Base-by-base conservation (phyloP, 345 rosid genomes). In the Citrus inodora region DNA sequence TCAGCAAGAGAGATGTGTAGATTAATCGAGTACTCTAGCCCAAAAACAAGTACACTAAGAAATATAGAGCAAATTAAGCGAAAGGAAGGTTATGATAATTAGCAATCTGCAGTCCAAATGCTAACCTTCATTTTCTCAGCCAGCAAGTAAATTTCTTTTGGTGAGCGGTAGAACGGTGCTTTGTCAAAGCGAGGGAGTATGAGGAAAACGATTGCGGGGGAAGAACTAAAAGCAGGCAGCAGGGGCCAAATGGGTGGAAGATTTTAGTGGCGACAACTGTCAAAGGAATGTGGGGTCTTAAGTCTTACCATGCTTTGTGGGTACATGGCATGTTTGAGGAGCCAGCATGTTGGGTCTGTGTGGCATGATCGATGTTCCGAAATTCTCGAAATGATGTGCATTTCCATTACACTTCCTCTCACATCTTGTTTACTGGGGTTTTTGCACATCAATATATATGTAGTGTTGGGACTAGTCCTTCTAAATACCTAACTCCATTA, bases 111-210 rank as follows among this genome's bases (percentile, higher is more conserved):
- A 46, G 51, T 13, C 17, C 51, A 46, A 46, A 13, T 30, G 67
- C 85, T 35, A 71, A 89, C 92, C 92, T 89, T 89, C 93, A 89
- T 89, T 71, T 78, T 81, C 67, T 24, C 71, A 70, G 76, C 82
- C 66, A 70, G 69, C 51, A 67, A 56, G 25, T 59, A 4, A 9
- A 16, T 7, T 66, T 35, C 11, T 62, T 71, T 77, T 73, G 86
- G 70, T 27, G 48, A 82, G 64, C 55, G 81, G 51, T 38, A 53
- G 40, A 28, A 73, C 68, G 72, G 71, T 74, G 70, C 79, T 80
- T 60, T 56, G 68, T 67, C 56, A 60, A 70, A 77, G 61, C 4
- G 51, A 69, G 75, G 3, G 3, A 19, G 21, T 67, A 48, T 3
- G 73, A 58, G 63, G 35, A 32, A 48, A 67, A 81, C 24, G 64